phyloP scores from a whole-genome alignment of 495 filamentous ascomycete genomes.

The Podospora anserina region DNA sequence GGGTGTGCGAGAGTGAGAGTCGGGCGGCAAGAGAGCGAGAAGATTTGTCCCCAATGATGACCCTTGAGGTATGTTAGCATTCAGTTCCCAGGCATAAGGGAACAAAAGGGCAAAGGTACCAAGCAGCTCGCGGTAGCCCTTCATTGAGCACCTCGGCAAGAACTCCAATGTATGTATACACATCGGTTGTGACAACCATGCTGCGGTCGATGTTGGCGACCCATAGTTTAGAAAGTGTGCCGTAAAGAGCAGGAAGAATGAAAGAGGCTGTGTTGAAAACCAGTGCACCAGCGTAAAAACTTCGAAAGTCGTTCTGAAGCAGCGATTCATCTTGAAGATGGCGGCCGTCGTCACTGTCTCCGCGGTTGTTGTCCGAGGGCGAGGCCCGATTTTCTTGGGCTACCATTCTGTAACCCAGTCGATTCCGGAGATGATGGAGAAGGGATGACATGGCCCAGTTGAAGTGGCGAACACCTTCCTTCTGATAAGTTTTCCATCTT shows the following conservation, averaged over 20 bases:
- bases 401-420: background rate
- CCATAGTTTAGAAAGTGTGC: constrained; percentile 70
- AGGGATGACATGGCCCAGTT: background rate
- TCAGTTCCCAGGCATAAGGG: too few relatives aligned
- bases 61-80: background rate
- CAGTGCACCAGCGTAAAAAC: constrained; percentile 54
- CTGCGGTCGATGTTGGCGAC: constrained; percentile 64
- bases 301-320: background rate
- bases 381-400: background rate
- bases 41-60: constrained; percentile 64
- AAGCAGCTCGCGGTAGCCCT: constrained; percentile 66
- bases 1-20: constrained; percentile 59
- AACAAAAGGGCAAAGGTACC: constrained; percentile 27
- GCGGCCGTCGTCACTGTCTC: background rate
- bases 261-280: constrained; percentile 64
- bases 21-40: constrained; percentile 52
- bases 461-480: background rate
- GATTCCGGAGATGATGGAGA: background rate
- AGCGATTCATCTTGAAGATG: background rate
- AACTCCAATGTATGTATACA: constrained; percentile 56
- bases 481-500: background rate
- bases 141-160: constrained; percentile 71
- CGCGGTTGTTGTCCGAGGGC: background rate
- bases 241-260: constrained; percentile 65
- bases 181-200: constrained; percentile 66